Base-by-base conservation (phyloP, 371 early-diverging fungal species). In the Syncephalastrum monosporum region DNA sequence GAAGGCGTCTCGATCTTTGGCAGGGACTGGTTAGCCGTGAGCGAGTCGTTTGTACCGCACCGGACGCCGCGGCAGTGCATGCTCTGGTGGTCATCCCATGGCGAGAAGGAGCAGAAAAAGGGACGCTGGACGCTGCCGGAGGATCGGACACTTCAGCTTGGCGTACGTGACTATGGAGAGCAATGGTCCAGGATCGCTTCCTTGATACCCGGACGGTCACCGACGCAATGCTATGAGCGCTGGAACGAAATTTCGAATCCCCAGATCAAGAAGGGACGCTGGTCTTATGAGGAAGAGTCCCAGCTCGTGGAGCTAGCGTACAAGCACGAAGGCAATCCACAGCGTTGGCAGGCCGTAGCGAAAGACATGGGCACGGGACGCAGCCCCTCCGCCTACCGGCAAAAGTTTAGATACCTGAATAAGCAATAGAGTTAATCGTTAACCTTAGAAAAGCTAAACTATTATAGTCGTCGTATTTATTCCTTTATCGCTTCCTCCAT, bases 1-100 rank as follows among this genome's bases (percentile, higher is more conserved):
- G 68, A 76, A 61, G 80, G 77, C 1, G 66, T 74, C 1, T 47
- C 64, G 7, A 72, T 74, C 70, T 76, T 76, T 71, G 80, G 77
- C 1, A 43, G 50, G 13, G 54, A 76, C 38, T 79, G 77, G 75
- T 24, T 65, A 6, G 73, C 77, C 0, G 67, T 79, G 47, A 60
- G 59, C 3, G 53, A 58, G 5, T 60, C 69, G 0, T 75, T 71
- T 63, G 50, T 79, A 15, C 80, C 80, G 3, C 15, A 66, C 1
- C 68, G 73, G 13, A 69, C 63, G 17, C 75, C 80, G 0, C 47
- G 57, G 8, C 77, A 75, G 27, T 57, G 74, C 16, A 64, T 55
- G 62, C 60, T 60, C 8, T 73, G 71, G 68, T 60, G 42, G 53
- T 33, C 8, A 33, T 5, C 38, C 10, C 3, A 33, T 10, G 47